Percentiles rank a stretch among this genome's conserved stretches.
Conservation (phyloP, 495 filamentous ascomycete species). For the Hypomontagnella monticulosa region DNA sequence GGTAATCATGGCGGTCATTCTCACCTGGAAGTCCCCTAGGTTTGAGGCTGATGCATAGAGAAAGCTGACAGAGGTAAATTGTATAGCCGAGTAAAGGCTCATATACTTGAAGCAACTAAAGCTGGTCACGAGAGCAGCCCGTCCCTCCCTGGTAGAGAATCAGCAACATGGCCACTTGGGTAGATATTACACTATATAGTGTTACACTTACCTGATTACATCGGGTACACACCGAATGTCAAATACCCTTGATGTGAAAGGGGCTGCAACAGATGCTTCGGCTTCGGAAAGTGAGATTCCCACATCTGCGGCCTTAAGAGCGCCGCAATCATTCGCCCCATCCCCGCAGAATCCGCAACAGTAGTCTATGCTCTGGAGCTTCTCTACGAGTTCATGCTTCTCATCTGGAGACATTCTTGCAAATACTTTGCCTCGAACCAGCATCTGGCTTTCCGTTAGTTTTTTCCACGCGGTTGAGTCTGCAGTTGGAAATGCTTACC, state of each 20-base stretch:
- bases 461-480: neutral
- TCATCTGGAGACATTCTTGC: conserved; percentile 99
- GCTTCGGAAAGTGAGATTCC: conserved; percentile 99
- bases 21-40: conserved; percentile 92
- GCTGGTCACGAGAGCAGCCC: conserved; percentile 93
- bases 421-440: conserved; percentile 91
- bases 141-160: conserved; percentile 73
- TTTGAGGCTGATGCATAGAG: conserved; percentile 96
- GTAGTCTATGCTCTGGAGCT: conserved; percentile 95
- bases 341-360: conserved; percentile 97
- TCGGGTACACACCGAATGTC: conserved; percentile 97
- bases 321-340: conserved; percentile 98
- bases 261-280: conserved; percentile 96
- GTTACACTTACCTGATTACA: conserved; percentile 72
- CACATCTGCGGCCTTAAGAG: conserved; percentile 96
- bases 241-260: conserved; percentile 94
- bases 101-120: conserved; percentile 99
- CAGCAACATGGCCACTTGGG: neutral
- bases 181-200: neutral
- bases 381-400: conserved; percentile 97
- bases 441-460: conserved; percentile 67
- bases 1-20: conserved; percentile 3
- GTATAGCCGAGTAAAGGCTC: conserved; percentile 98
- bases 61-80: conserved; percentile 99
- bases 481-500: conserved; percentile 55